phyloP scores from a whole-genome alignment of 2,329 filamentous ascomycete species.

The Aureobasidium sp. region DNA sequence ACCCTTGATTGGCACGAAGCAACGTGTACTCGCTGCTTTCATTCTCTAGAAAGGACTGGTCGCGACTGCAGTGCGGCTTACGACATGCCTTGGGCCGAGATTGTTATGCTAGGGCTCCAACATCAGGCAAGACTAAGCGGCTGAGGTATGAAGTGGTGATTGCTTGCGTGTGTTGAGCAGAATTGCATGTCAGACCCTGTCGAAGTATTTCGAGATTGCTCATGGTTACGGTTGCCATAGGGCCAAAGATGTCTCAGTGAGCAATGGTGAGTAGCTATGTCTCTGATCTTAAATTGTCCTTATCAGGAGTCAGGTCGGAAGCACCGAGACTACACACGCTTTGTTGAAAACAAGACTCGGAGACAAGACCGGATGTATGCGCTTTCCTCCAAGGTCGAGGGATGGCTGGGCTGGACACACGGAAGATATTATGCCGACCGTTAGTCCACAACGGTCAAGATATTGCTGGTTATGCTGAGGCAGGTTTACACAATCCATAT shows the following conservation, averaged over 20 bases:
- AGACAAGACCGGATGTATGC: background rate
- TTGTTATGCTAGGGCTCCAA: background rate
- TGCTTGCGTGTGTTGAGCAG: background rate
- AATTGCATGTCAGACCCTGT: background rate
- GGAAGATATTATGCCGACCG: background rate
- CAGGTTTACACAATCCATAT: background rate
- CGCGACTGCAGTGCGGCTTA: too few species aligned
- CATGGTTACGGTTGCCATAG: background rate
- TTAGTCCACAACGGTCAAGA: background rate
- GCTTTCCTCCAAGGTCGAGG: background rate
- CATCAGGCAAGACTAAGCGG: background rate
- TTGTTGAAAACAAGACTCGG: background rate
- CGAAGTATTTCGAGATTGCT: background rate
- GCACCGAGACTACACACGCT: background rate
- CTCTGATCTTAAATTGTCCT: background rate
- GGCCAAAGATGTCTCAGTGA: background rate
- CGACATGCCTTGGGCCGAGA: background rate
- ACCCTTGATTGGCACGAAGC: too few species aligned
- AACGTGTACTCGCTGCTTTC: too few species aligned
- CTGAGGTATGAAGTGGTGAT: background rate
- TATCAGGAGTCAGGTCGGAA: background rate
- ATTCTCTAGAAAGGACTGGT: too few species aligned
- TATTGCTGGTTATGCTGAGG: background rate
- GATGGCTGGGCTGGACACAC: background rate
- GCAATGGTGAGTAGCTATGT: background rate